phyloP scores from a whole-genome alignment of 148 eudicot species.

The Cornus florida region DNA sequence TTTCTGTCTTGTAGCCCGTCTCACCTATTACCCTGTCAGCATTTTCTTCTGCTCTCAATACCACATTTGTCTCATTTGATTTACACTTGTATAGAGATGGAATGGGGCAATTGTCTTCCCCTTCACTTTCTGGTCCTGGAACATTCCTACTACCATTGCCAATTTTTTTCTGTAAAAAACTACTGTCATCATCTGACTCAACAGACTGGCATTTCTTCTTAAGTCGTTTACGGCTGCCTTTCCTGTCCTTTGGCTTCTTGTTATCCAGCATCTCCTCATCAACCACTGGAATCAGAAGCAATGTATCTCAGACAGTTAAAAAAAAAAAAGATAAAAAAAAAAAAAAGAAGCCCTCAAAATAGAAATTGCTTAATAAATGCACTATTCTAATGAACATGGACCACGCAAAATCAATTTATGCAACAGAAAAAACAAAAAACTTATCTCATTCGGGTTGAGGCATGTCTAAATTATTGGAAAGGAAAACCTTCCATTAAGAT shows the following conservation, averaged over 20 bases:
- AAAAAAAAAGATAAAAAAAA: neutral
- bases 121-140: conserved; percentile 40
- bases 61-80: conserved; percentile 11
- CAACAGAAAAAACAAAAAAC: neutral
- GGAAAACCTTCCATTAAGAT: neutral
- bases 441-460: neutral
- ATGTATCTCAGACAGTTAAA: neutral
- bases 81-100: conserved; percentile 39
- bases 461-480: neutral
- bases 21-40: neutral
- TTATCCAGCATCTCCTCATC: conserved; percentile 28
- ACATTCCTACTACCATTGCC: conserved; percentile 1
- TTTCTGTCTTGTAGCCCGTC: conserved; percentile 5
- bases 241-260: conserved; percentile 28
- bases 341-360: neutral
- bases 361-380: neutral
- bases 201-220: conserved; percentile 48
- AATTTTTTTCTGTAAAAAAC: conserved; percentile 11
- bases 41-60: conserved; percentile 14
- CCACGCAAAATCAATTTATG: neutral
- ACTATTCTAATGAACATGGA: neutral
- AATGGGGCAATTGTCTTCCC: conserved; percentile 51
- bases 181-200: conserved; percentile 60
- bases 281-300: conserved; percentile 25
- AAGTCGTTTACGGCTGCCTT: conserved; percentile 35